Evolutionary conservation across 495 filamentous ascomycete genomes (phyloP).

Genomic region (Acidomyces sp.): DNA sequence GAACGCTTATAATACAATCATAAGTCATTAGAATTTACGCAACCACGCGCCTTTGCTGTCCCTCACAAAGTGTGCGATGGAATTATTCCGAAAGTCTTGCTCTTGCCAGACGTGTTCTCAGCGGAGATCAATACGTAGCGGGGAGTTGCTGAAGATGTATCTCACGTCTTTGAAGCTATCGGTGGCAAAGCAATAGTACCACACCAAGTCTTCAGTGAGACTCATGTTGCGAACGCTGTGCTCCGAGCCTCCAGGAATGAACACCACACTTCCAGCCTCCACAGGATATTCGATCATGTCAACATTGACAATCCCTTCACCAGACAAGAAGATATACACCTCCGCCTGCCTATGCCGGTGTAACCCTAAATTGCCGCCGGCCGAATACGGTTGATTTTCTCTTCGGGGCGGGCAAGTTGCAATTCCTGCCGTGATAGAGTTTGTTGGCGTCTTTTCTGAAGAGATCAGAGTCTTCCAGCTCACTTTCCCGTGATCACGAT

Average conservation of each 20-base stretch:
- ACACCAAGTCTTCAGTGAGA: neutral
- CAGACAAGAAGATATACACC: neutral
- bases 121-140: too few species aligned
- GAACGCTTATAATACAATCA: too few species aligned
- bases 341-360: conserved; percentile 1
- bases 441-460: neutral
- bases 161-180: neutral
- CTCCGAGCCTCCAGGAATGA: conserved; percentile 3
- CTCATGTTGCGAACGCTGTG: conserved; percentile 4
- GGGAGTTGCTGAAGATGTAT: neutral
- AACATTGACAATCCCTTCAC: conserved; percentile 6
- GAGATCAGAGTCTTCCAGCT: neutral
- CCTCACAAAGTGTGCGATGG: too few species aligned
- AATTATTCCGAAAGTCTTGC: too few species aligned
- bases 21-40: too few species aligned
- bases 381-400: neutral
- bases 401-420: conserved; percentile 3
- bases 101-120: too few species aligned
- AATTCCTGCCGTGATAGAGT: conserved; percentile 1
- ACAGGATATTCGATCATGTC: conserved; percentile 8
- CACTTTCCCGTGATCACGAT: conserved; percentile 1
- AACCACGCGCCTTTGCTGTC: too few species aligned
- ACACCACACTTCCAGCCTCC: conserved; percentile 1
- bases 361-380: neutral
- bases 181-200: conserved; percentile 6